A percentile compares a stretch with the other conserved stretches of the same genome.
Conservation (phyloP, 148 eudicot genomes). For the Cornus suecica region DNA sequence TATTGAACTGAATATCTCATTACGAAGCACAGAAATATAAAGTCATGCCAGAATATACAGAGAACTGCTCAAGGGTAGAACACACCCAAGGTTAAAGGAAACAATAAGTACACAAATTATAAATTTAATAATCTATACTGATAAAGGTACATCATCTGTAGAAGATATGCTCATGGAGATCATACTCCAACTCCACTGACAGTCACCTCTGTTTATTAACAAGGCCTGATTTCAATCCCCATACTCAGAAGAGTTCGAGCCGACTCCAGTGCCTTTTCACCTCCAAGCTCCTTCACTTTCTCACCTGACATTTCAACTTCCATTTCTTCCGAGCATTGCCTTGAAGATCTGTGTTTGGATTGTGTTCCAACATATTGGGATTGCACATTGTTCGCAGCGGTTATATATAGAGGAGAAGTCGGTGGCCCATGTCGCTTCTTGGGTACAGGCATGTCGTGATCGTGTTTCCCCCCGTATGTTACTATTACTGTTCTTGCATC, state of each 20-base stretch:
- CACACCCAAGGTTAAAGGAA: too few species aligned
- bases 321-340: conserved; percentile 31
- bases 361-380: conserved; percentile 19
- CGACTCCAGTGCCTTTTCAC: conserved; percentile 48
- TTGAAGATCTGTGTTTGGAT: conserved; percentile 18
- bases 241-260: conserved; percentile 56
- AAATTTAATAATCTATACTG: neutral
- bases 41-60: too few species aligned
- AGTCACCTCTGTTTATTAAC: conserved; percentile 8
- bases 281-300: conserved; percentile 19
- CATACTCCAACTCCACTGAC: neutral
- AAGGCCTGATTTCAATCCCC: conserved; percentile 67
- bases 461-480: conserved; percentile 76
- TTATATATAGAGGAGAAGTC: conserved; percentile 19
- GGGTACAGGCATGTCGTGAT: conserved; percentile 72
- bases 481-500: conserved; percentile 40
- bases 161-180: neutral
- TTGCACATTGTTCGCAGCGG: conserved; percentile 27
- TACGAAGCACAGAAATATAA: too few species aligned
- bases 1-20: too few species aligned
- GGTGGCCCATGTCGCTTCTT: conserved; percentile 49
- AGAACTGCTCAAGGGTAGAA: too few species aligned
- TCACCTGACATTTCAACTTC: conserved; percentile 25
- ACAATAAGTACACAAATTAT: neutral
- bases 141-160: neutral